These are phyloP conservation scores for Trichoderma koningiopsis DNA, from an alignment of 2,329 filamentous ascomycete species.

Conservation along the genomic window DNA sequence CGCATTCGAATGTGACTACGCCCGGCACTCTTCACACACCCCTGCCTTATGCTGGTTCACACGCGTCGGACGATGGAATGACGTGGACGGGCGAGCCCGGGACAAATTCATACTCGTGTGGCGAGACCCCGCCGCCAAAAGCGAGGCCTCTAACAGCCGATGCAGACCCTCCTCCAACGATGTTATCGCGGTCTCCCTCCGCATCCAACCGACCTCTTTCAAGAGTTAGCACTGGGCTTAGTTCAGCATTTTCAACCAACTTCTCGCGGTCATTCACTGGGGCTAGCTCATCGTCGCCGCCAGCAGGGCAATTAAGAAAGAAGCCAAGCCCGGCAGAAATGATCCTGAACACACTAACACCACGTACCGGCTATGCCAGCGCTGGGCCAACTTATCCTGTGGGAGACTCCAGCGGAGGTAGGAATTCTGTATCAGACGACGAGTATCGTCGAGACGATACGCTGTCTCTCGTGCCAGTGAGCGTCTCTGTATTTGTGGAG, in stretches of 20 bases:
- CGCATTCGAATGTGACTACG: slow-evolving; percentile 58
- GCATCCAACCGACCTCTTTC: slow-evolving; percentile 57
- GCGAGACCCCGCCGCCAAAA: slow-evolving; percentile 61
- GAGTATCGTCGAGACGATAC: slow-evolving; percentile 51
- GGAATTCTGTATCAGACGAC: slow-evolving; percentile 58
- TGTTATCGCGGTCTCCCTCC: slow-evolving; percentile 61
- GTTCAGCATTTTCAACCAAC: slow-evolving; percentile 58
- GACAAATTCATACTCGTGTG: slow-evolving; percentile 62
- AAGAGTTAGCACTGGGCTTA: slow-evolving; percentile 57
- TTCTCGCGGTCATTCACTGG: slow-evolving; percentile 52
- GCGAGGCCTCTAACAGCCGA: slow-evolving; percentile 50
- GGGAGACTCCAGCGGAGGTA: slow-evolving; percentile 50
- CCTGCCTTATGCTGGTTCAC: slow-evolving; percentile 55
- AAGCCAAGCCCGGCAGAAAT: slow-evolving; percentile 64
- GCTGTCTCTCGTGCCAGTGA: slow-evolving; percentile 52
- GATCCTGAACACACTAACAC: slow-evolving; percentile 57
- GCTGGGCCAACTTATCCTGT: slow-evolving; percentile 52
- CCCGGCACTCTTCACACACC: slow-evolving; percentile 61
- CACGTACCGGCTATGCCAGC: slow-evolving; percentile 50
- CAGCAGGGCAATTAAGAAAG: slow-evolving; percentile 48
- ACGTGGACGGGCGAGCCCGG: slow-evolving; percentile 56
- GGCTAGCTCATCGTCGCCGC: slow-evolving; percentile 48
- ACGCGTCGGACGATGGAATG: slow-evolving; percentile 56
- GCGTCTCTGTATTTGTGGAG: slow-evolving; percentile 56
- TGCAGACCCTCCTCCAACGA: slow-evolving; percentile 51